Evolutionary conservation across 140 eudicot genomes (phyloP).

Genomic region (Flaveria floridana): DNA sequence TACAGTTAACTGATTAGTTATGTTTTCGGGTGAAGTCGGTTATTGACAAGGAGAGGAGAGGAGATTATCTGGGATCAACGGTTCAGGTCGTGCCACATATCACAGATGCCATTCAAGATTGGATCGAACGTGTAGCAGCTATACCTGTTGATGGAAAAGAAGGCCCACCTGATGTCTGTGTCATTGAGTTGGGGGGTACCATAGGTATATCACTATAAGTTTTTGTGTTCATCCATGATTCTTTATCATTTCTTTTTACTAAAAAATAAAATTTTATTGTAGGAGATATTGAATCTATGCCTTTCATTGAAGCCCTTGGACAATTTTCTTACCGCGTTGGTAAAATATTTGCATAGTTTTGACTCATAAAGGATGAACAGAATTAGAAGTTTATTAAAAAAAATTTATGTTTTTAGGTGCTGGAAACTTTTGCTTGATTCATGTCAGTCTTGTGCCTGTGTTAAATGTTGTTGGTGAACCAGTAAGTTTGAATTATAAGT

Average conservation of each 20-base stretch:
- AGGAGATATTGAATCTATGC: slow-evolving; percentile 98
- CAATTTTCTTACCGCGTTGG: slow-evolving; percentile 94
- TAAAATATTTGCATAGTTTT: slow-evolving; percentile 32
- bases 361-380: slow-evolving; percentile 7
- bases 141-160: slow-evolving; percentile 93
- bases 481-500: slow-evolving; percentile 43
- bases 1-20: slow-evolving; percentile 18
- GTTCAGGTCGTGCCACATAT: slow-evolving; percentile 98
- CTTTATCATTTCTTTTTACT: slow-evolving; percentile 3
- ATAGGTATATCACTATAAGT: slow-evolving; percentile 49
- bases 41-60: slow-evolving; percentile 87
- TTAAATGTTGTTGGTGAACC: slow-evolving; percentile 95
- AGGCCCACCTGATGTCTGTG: slow-evolving; percentile 96
- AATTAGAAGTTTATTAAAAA: neutral
- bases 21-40: slow-evolving; percentile 58
- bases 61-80: slow-evolving; percentile 92
- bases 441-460: slow-evolving; percentile 97
- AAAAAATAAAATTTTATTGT: slow-evolving; percentile 17
- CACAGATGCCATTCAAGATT: slow-evolving; percentile 92
- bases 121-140: slow-evolving; percentile 91
- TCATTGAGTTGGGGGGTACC: slow-evolving; percentile 98
- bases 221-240: neutral
- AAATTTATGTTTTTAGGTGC: slow-evolving; percentile 48
- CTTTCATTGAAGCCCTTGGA: slow-evolving; percentile 90
- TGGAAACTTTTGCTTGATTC: slow-evolving; percentile 89